These are phyloP conservation scores for Alternaria burnsii DNA, from an alignment of 2,329 filamentous ascomycete genomes.

Conservation along the genomic window DNA sequence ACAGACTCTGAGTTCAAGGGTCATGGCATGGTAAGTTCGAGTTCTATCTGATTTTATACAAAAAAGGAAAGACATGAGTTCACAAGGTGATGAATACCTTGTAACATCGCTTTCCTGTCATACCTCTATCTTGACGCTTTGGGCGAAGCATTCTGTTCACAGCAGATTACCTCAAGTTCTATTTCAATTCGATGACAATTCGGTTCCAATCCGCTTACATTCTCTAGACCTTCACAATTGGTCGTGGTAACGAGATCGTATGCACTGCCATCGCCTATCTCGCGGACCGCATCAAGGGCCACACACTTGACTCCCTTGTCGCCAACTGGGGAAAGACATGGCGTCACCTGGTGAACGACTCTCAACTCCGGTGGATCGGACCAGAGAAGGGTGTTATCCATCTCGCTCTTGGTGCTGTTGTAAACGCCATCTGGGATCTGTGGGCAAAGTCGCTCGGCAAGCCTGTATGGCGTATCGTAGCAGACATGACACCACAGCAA, in stretches of 20 bases:
- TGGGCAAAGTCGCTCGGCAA: slow-evolving; percentile 88
- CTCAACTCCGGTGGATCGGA: slow-evolving; percentile 90
- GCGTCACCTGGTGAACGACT: slow-evolving; percentile 90
- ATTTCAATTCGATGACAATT: neutral
- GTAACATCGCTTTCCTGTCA: neutral
- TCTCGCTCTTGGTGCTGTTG: slow-evolving; percentile 85
- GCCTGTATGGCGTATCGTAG: slow-evolving; percentile 89
- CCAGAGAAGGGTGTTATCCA: slow-evolving; percentile 95
- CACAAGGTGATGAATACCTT: neutral
- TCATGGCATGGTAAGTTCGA: slow-evolving; percentile 78
- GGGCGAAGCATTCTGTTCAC: neutral
- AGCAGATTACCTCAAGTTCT: neutral
- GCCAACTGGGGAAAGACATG: slow-evolving; percentile 87
- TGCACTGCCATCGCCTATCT: slow-evolving; percentile 84
- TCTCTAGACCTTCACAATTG: slow-evolving; percentile 75
- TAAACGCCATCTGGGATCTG: slow-evolving; percentile 95
- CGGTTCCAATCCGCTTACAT: neutral
- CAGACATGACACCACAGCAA: slow-evolving; percentile 89
- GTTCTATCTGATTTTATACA: neutral
- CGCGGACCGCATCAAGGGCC: slow-evolving; percentile 76
- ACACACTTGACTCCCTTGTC: slow-evolving; percentile 78
- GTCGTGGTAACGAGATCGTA: slow-evolving; percentile 91
- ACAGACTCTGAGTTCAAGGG: slow-evolving; percentile 77
- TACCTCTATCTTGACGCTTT: neutral
- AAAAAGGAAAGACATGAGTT: neutral